Base-by-base conservation (phyloP, 1,284 basidiomycete species). In the Clitocybe nebularis region DNA sequence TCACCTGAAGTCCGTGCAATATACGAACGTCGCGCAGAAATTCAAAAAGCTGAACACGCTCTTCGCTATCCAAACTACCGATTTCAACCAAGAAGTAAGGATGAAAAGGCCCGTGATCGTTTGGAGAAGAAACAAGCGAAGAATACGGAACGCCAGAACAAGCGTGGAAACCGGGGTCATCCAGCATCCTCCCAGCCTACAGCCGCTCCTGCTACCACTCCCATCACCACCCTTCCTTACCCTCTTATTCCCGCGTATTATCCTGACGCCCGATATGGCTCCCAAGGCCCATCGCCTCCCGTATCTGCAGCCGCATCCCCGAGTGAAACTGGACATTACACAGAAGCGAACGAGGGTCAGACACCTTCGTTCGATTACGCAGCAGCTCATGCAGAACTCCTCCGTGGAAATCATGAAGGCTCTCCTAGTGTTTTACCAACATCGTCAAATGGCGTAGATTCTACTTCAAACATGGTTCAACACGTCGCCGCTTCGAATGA, bases 21-120 rank as follows among this genome's bases (percentile, higher is more conserved):
- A n/a, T 94, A 82, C 58, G 89, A 92, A 56, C 64, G 71, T n/a
- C 61, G 74, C 47, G 86, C 87, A 0, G 83, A 85, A 35, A 59
- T 72, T 37, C 75, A 68, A 45, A 93, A 91, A 62, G 66, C 69
- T 0, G 77, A 84, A 57, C 90, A 93, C 57, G 66, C 70, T 33
- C 53, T 57, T 2, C 58, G 65, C 50, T 86, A 84, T 53, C 90
- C 90, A 0, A 68, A 72, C 35, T 93, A 93, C 63, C 78, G 79
- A 43, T 93, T 82, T 57, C 68, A 74, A 41, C 89, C 89, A 0
- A 66, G 74, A 59, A 83, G 77, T 56, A 84, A 79, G 60, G 78
- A 77, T 40, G 74, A 79, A 36, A 86, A 81, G 61, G 64, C 69
- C 24, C 69, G 68, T 17, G 45, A 68, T 23, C 67, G 73, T 21